Base-by-base conservation (phyloP, 73 alveolate genomes). In the Durusdinium trenchii region DNA sequence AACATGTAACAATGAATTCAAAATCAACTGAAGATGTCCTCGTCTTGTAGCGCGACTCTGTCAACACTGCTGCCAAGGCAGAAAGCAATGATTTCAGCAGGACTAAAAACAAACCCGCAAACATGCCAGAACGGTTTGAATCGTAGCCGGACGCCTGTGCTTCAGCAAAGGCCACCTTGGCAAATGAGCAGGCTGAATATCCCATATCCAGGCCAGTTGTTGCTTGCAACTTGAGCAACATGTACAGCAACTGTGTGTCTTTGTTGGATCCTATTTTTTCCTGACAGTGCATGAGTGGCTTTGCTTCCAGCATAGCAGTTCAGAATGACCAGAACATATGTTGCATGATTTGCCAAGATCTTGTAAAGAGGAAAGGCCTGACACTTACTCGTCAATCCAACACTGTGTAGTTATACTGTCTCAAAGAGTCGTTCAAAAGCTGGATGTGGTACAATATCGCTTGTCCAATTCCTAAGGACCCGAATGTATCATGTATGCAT, bases 21-120 rank as follows among this genome's bases (percentile, higher is more conserved):
- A 36, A n/a, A n/a, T 26, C 54, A n/a, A 36, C 36, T 38, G 51
- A 47, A 40, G n/a, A 32, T 51, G 30, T 30, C 20, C 54, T n/a
- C n/a, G n/a, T n/a, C 96, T 90, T 90, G 76, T 67, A 78, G 54
- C 78, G 75, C 20, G 46, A 16, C 50, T 91, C 98, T 36, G 87
- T 67, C 90, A 69, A 9, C 57, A 91, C 98, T 35, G 98, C 98
- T 1, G 98, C 98, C 61, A 91, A n/a, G 6, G 98, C 87, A 14
- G 90, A 67, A 35, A 91, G 98, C 60, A 51, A 76, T 35, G 98
- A 76, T 89, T 91, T 91, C 78, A 69, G 78, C 79, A 91, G 54
- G 36, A 89, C 98, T 42, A 91, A 40, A 14, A 76, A n/a, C 69
- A 38, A 38, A 20, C 79, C 81, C n/a, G 14, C 9, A 50, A 10